Evolutionary conservation across 257 asterid species (phyloP).

Genomic region (Henckelia pumila): DNA sequence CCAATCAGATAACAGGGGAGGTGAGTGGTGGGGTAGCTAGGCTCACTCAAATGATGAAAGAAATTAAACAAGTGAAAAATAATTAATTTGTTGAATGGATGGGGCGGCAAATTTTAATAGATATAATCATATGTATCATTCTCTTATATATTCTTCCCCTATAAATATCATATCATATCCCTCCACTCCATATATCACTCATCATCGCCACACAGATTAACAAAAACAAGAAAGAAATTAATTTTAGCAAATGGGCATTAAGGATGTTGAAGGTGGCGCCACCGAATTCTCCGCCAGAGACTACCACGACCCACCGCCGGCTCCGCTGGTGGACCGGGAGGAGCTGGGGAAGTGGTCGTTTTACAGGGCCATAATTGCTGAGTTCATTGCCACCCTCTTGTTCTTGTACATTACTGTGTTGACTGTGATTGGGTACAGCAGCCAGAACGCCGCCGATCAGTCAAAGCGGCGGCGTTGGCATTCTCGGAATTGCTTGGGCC

Average conservation of each 20-base stretch:
- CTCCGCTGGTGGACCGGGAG: too few species aligned
- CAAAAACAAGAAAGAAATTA: background rate
- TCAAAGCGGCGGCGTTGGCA: too few species aligned
- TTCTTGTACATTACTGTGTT: too few species aligned
- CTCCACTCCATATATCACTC: slow-evolving; percentile 1
- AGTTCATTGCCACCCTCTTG: too few species aligned
- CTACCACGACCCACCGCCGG: too few species aligned
- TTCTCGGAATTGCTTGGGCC: too few species aligned
- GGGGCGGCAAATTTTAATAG: slow-evolving; percentile 25
- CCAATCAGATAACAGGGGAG: background rate
- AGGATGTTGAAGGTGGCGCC: slow-evolving; percentile 31
- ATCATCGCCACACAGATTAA: slow-evolving; percentile 10
- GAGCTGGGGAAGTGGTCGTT: too few species aligned
- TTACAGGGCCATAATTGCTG: too few species aligned
- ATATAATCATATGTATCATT: background rate
- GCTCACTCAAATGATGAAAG: slow-evolving; percentile 17
- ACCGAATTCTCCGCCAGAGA: slow-evolving; percentile 21
- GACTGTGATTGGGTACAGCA: too few species aligned
- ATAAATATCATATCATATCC: too few species aligned
- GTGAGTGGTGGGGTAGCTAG: slow-evolving; percentile 18
- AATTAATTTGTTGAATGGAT: slow-evolving; percentile 4
- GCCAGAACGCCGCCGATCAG: too few species aligned
- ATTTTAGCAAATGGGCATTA: slow-evolving; percentile 25
- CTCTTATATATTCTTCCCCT: background rate
- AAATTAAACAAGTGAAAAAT: background rate